Conservation (phyloP, 2,329 filamentous ascomycete genomes). For the Dactylonectria macrodidyma region DNA sequence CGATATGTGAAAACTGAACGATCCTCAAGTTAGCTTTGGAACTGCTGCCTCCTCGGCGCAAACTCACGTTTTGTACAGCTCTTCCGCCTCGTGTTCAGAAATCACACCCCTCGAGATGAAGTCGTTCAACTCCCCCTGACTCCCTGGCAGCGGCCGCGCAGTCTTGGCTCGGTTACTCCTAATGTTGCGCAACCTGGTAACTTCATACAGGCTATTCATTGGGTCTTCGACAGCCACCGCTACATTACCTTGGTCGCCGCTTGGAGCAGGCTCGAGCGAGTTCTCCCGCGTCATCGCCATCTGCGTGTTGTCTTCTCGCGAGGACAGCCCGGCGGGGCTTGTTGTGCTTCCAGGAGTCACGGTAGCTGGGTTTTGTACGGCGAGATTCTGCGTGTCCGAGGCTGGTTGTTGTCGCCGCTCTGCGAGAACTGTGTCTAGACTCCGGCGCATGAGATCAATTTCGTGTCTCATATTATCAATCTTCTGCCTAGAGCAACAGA, state of each 20-base stretch:
- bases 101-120: conserved; percentile 35
- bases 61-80: conserved; percentile 34
- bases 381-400: neutral
- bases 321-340: conserved; percentile 33
- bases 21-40: neutral
- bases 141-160: conserved; percentile 22
- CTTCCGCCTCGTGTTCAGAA: conserved; percentile 32
- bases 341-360: conserved; percentile 49
- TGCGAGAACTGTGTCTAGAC: conserved; percentile 39
- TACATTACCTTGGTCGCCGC: conserved; percentile 25
- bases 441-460: conserved; percentile 43
- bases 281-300: conserved; percentile 39
- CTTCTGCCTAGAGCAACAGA: conserved; percentile 41
- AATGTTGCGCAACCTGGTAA: conserved; percentile 35
- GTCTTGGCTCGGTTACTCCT: conserved; percentile 36
- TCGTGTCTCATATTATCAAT: conserved; percentile 44
- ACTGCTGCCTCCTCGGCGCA: accelerated
- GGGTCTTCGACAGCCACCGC: conserved; percentile 37
- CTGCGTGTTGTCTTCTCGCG: conserved; percentile 35
- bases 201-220: conserved; percentile 36
- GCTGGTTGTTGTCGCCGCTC: conserved; percentile 11
- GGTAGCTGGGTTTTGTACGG: conserved; percentile 33
- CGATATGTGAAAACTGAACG: conserved; percentile 28
- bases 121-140: conserved; percentile 35
- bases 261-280: conserved; percentile 26